Evolutionary conservation across 2,329 filamentous ascomycete genomes (phyloP), one percentile per base, ranked within the genome.

Genomic region (Xylaria sp.): DNA sequence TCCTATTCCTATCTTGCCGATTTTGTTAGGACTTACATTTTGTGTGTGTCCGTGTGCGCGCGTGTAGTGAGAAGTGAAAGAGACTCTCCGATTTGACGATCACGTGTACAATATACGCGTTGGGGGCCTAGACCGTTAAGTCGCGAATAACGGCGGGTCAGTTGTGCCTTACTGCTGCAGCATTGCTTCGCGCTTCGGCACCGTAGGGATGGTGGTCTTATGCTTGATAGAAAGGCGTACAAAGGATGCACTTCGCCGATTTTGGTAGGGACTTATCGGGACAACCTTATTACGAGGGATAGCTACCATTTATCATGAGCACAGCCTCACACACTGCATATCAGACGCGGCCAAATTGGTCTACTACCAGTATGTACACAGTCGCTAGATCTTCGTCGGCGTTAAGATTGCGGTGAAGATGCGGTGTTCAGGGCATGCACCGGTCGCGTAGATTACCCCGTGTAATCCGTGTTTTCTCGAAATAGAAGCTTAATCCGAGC

Each of bases 341-440:
- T 15, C 39, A 31, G 23, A 15, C 28, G 31, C 56, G 56, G 39
- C 39, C 23, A 58, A 58, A 31, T 58, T 58, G 39, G 56, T n/a
- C 39, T 46, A 28, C 28, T 28, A n/a, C n/a, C n/a, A n/a, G n/a
- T n/a, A 28, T 28, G 28, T 28, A 46, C 18, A 5, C 13, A 13
- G 25, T 31, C 23, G 56, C 13, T 48, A 12, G 23, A 46, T n/a
- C 41, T 46, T 55, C 15, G 1, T 34, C 52, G 31, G 31, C 20
- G 28, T 37, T 23, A 23, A 31, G 31, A 12, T 39, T 56, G 10
- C 15, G 39, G 15, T 15, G 56, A 25, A 20, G 13, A 6, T 15
- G 31, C 28, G 20, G 18, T 31, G 56, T 46, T 31, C 34, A 25
- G 25, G 25, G 25, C 56, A 46, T 58, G 39, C 56, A 46, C 56